Evolutionary conservation across 805 yeast genomes (phyloP).

Genomic region (Saccharomyces kudriavzevii): DNA sequence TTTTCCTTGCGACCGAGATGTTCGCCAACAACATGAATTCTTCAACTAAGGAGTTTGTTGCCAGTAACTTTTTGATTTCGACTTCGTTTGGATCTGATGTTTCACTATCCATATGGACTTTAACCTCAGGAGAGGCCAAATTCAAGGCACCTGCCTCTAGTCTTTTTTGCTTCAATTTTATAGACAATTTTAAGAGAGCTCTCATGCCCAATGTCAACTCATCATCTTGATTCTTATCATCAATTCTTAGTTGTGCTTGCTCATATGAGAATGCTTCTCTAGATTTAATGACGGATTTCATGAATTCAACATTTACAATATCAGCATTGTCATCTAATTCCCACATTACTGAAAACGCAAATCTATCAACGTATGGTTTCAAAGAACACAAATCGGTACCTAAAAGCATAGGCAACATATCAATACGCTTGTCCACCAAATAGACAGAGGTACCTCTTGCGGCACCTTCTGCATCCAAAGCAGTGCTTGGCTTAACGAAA

Average conservation of each 20-base stretch:
- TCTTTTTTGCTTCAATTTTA: constrained; percentile 75
- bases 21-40: constrained; percentile 98
- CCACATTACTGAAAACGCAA: constrained; percentile 94
- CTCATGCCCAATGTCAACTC: constrained; percentile 88
- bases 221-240: constrained; percentile 66
- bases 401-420: constrained; percentile 90
- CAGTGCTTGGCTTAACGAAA: constrained; percentile 86
- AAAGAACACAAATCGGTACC: constrained; percentile 95
- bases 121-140: constrained; percentile 95
- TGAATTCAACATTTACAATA: constrained; percentile 67
- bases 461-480: constrained; percentile 93
- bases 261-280: constrained; percentile 93
- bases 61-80: constrained; percentile 78
- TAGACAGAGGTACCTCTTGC: constrained; percentile 96
- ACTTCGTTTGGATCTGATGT: constrained; percentile 95
- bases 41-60: constrained; percentile 92
- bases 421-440: constrained; percentile 94
- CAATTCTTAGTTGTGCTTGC: constrained; percentile 85
- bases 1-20: constrained; percentile 88
- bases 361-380: constrained; percentile 90
- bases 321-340: constrained; percentile 82
- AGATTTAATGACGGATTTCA: constrained; percentile 83
- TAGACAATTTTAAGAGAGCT: constrained; percentile 67
- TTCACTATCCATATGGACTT: constrained; percentile 93
- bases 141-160: constrained; percentile 93